A percentile compares a stretch with the other conserved stretches of the same genome.
phyloP scores from a whole-genome alignment of 2,329 filamentous ascomycete species.

The Biscogniauxia mediterranea region DNA sequence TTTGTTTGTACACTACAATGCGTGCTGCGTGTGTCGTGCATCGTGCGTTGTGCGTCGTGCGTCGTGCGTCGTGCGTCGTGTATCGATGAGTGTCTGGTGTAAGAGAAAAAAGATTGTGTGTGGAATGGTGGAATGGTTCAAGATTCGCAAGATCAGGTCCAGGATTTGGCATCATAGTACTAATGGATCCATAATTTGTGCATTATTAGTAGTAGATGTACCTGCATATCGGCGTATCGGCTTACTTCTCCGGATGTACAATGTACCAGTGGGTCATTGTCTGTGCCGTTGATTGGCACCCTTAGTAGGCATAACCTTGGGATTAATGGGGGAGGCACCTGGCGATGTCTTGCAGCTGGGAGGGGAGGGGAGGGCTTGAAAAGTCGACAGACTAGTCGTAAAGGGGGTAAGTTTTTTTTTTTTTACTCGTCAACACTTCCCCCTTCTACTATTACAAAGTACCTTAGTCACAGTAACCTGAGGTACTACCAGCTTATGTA shows the following conservation, averaged over 20 bases:
- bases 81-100: no score
- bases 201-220: conserved; percentile 26
- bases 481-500: no score
- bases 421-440: no score
- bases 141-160: neutral
- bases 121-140: neutral
- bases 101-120: neutral
- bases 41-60: no score
- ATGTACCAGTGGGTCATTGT: conserved; percentile 1
- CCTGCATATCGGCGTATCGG: conserved; percentile 35
- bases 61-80: no score
- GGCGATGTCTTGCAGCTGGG: conserved; percentile 25
- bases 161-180: neutral
- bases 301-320: conserved; percentile 11
- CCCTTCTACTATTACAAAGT: no score
- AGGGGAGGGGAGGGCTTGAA: conserved; percentile 15
- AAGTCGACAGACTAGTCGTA: conserved; percentile 1
- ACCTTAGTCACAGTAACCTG: no score
- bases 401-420: neutral
- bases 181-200: neutral
- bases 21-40: no score
- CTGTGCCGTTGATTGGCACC: conserved; percentile 12
- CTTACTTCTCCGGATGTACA: conserved; percentile 28
- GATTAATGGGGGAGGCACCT: conserved; percentile 3
- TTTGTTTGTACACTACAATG: neutral